Evolutionary conservation across 1,139 yeast species (phyloP), one percentile per base, ranked within the genome.

Genomic region (Pichia sp.): DNA sequence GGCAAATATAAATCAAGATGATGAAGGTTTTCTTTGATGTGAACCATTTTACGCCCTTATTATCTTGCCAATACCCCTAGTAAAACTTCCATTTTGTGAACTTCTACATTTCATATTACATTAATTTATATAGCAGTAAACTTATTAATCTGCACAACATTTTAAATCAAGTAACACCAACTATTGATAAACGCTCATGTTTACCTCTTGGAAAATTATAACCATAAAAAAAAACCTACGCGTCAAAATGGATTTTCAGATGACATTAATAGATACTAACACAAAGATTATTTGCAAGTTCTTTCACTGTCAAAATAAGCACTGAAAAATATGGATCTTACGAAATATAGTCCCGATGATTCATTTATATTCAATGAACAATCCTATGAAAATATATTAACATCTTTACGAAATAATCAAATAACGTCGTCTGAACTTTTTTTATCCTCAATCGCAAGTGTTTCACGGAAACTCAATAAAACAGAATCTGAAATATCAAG

Each of bases 401-500:
- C 41, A 16, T 49, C 57, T 24, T 49, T 62, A 47, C 47, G 62
- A 57, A 58, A 59, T 55, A 52, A 53, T 56, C 51, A 64, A 61
- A 58, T 75, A 6, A 60, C 72, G 1, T 63, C 71, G 0, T 53
- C 68, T 4, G 80, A 76, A 45, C 57, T 76, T 25, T 54, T 74
- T 16, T 58, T 73, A 2, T 58, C 69, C 20, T 58, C 68, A 3
- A 56, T 67, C 1, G 48, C 56, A 3, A 72, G 67, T 32, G 56
- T 80, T 25, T 67, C 82, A 11, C 68, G 67, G 43, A 55, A 66
- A 34, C 50, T 75, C n/a, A 69, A 70, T 30, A 64, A 80, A 43
- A 71, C 82, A 7, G 60, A 70, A 23, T 63, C 65, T 40, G 84
- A 78, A 53, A 61, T 79, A 3, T 60, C 67, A 26, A 61, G 64